Conservation (phyloP, 2,329 filamentous ascomycete species). For the Diaporthe capsici region DNA sequence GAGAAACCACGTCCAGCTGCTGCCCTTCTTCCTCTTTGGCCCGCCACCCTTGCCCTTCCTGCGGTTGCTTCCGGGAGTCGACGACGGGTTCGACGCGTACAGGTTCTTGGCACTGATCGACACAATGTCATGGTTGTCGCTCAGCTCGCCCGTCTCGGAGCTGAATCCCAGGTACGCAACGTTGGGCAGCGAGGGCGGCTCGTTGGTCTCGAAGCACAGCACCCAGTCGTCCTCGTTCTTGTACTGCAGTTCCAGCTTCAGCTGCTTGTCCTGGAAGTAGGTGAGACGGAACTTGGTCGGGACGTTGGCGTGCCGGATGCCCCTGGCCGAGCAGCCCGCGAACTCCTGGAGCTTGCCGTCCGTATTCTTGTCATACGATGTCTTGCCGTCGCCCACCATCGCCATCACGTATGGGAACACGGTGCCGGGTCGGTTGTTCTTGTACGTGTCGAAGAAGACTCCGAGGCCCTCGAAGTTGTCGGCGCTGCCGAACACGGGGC, state of each 20-base stretch:
- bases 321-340: conserved; percentile 94
- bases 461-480: conserved; percentile 95
- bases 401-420: conserved; percentile 99
- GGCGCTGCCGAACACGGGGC: conserved; percentile 87
- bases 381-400: conserved; percentile 94
- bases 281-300: conserved; percentile 91
- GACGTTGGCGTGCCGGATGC: conserved; percentile 83
- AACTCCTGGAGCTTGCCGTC: conserved; percentile 95
- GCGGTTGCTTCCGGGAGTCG: conserved; percentile 55
- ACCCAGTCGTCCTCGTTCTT: conserved; percentile 91
- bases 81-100: conserved; percentile 74
- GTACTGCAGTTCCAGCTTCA: conserved; percentile 94
- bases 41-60: conserved; percentile 51
- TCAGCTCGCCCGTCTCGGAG: conserved; percentile 94
- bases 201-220: conserved; percentile 84
- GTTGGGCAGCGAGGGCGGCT: conserved; percentile 82
- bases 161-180: conserved; percentile 83
- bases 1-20: conserved; percentile 75
- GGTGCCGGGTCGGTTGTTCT: conserved; percentile 96
- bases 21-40: conserved; percentile 59
- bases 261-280: conserved; percentile 95
- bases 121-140: conserved; percentile 98
- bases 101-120: conserved; percentile 89
- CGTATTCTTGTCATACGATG: conserved; percentile 90
- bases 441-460: conserved; percentile 98